Evolutionary conservation across 2,329 filamentous ascomycete genomes (phyloP), one percentile per base, ranked within the genome.

Genomic region (Botryotinia narcissicola): DNA sequence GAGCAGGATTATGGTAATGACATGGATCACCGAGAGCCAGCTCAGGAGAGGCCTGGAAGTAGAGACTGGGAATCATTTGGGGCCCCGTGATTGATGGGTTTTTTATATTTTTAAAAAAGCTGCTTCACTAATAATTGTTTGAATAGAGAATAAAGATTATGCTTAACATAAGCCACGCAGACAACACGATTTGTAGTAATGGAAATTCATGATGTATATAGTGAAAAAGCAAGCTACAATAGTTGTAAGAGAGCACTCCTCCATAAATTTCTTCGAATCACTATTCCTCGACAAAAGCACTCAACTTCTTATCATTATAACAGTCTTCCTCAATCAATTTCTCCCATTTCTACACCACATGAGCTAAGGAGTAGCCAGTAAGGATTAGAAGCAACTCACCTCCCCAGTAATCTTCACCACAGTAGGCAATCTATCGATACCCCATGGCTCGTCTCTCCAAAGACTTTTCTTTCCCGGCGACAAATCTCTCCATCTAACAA

Each of bases 251-350:
- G 16, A 7, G 14, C n/a, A 32, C n/a, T n/a, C 46, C 14, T 12
- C 46, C 14, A 67, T 25, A 4, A 4, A 54, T 8, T 18, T 22
- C 12, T 44, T 29, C 25, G 12, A n/a, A 54, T 12, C 5, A 37
- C 44, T 67, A 70, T n/a, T 70, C 68, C 25, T 32, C 22, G n/a
- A 71, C 69, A 25, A 66, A 71, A 29, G 59, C 69, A 62, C 18
- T 32, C 59, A 71, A 54, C 59, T 71, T 71, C 42, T 29, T 64
- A 20, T 64, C 69, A 54, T 71, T 32, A 32, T 71, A 71, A 46
- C 69, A 64, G 6, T 71, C 69, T 32, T 64, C 59, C 32, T 71
- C 69, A 4, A 71, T 64, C 32, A 71, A 71, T 35, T 71, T 71
- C 44, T 71, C 69, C 69, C 59, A 71, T 40, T 64, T 64, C 69